phyloP scores from a whole-genome alignment of 768 basidiomycete genomes.

The Dictyophora rubrovolvata region DNA sequence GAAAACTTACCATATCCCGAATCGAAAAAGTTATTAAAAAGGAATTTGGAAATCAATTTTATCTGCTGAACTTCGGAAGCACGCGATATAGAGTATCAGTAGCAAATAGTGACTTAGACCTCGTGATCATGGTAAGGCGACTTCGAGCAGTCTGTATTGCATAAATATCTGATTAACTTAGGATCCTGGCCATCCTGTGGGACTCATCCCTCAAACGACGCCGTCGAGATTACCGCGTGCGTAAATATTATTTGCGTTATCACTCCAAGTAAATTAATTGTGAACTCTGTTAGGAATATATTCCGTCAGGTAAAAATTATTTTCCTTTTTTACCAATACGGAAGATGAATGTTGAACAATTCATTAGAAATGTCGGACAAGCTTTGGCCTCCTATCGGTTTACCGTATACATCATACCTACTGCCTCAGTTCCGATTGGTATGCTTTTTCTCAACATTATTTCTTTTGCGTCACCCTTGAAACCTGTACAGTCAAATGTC shows the following conservation, averaged over 20 bases:
- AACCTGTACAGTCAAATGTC: conserved; percentile 38
- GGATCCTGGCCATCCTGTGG: conserved; percentile 24
- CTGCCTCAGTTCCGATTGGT: conserved; percentile 37
- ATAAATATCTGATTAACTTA: conserved; percentile 9
- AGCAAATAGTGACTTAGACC: conserved; percentile 37
- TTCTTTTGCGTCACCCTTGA: conserved; percentile 2
- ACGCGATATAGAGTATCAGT: conserved; percentile 36
- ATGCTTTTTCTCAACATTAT: neutral
- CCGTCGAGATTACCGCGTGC: conserved; percentile 22
- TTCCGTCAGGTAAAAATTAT: conserved; percentile 22
- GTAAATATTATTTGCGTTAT: neutral
- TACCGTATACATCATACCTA: conserved; percentile 19
- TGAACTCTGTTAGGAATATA: conserved; percentile 18
- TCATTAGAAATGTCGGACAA: conserved; percentile 22
- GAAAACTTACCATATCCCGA: conserved; percentile 10
- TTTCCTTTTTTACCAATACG: neutral
- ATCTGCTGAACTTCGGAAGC: conserved; percentile 38
- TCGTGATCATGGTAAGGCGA: conserved; percentile 39
- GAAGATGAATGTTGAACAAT: too few relatives aligned
- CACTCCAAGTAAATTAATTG: neutral
- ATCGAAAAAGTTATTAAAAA: conserved; percentile 20
- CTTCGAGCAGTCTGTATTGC: neutral
- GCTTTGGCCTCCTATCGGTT: conserved; percentile 27
- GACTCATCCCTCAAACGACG: conserved; percentile 20
- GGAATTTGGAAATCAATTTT: conserved; percentile 25